Evolutionary conservation across 2,329 filamentous ascomycete genomes (phyloP).

Genomic region (Colletotrichum salicis): DNA sequence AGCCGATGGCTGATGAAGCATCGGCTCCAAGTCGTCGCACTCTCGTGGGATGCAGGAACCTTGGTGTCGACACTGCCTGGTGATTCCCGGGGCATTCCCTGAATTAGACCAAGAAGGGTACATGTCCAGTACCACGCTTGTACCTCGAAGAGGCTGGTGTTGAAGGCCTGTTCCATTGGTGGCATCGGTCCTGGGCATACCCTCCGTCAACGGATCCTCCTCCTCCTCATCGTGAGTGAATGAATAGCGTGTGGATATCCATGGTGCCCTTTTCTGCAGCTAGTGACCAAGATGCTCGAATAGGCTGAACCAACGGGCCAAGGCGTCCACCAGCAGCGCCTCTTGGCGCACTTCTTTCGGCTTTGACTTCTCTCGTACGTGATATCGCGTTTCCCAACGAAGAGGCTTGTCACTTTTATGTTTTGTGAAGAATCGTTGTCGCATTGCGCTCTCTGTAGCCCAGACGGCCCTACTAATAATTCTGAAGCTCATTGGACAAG

Average conservation of each 20-base stretch:
- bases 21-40: constrained; percentile 1
- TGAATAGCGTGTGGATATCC: background rate
- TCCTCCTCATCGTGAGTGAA: background rate
- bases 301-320: constrained; percentile 18
- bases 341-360: background rate
- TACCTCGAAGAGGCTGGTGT: constrained; percentile 5
- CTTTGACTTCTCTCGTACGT: background rate
- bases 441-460: constrained; percentile 7
- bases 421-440: background rate
- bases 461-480: background rate
- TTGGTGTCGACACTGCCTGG: constrained; percentile 9
- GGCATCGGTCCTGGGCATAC: constrained; percentile 12
- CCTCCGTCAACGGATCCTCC: constrained; percentile 8
- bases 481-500: constrained; percentile 4
- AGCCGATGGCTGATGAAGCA: constrained; percentile 2
- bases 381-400: background rate
- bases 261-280: constrained; percentile 26
- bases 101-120: constrained; percentile 6
- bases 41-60: constrained; percentile 8
- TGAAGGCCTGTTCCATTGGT: constrained; percentile 6
- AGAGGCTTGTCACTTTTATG: background rate
- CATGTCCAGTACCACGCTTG: constrained; percentile 22
- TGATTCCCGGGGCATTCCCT: constrained; percentile 16
- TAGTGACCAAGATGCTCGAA: constrained; percentile 17
- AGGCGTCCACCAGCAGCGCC: background rate